Conservation (phyloP, 768 basidiomycete genomes). For the Scleroderma citrinum region DNA sequence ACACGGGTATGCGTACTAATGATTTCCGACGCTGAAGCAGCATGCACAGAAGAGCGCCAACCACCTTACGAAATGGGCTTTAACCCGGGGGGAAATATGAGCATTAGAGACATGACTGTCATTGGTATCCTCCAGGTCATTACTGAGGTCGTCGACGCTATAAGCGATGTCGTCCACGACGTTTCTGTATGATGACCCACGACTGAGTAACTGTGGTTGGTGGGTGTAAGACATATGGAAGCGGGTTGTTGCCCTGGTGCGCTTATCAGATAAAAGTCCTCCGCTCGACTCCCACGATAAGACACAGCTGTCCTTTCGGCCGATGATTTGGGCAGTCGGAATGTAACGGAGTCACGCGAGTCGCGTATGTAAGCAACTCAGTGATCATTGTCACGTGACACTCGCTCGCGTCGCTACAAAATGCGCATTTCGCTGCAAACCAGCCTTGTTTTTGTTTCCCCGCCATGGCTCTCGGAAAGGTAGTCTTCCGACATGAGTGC, state of each 20-base stretch:
- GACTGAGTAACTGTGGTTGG: not conserved
- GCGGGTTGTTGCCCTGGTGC: not conserved
- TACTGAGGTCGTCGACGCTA: not conserved
- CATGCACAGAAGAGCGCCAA: slow-evolving; percentile 68
- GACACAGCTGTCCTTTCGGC: too few relatives aligned
- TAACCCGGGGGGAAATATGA: slow-evolving; percentile 16
- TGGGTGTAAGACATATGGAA: not conserved
- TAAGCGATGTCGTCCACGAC: not conserved
- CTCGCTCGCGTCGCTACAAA: not conserved
- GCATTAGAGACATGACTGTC: too few relatives aligned
- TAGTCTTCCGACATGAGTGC: not conserved
- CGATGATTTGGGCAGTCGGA: too few relatives aligned
- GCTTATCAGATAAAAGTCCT: slow-evolving; percentile 19
- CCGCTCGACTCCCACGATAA: not conserved
- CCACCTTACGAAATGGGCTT: slow-evolving; percentile 45
- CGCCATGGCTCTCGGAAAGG: not conserved
- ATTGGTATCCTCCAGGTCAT: not conserved
- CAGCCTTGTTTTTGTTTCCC: not conserved
- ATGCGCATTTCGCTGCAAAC: not conserved
- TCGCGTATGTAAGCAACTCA: too few relatives aligned
- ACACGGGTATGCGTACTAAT: slow-evolving; percentile 47
- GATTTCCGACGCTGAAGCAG: slow-evolving; percentile 68
- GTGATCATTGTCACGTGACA: not conserved
- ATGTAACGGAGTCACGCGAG: too few relatives aligned
- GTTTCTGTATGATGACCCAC: not conserved